Base-by-base conservation (phyloP, 805 yeast genomes). In the Yarrowia deformans region DNA sequence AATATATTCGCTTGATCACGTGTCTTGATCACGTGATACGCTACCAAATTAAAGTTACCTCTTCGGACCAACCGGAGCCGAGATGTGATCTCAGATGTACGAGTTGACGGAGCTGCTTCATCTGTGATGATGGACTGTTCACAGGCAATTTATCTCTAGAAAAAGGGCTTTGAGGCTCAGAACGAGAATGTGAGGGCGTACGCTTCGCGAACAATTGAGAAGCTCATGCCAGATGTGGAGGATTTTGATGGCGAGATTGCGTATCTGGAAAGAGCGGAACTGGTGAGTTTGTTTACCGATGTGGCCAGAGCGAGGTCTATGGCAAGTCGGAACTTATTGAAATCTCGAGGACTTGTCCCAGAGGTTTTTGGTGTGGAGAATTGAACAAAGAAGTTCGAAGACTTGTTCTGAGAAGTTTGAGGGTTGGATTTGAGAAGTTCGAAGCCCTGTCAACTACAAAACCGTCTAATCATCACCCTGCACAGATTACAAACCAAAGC, bases 1-100 rank as follows among this genome's bases (percentile, higher is more conserved):
- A 23, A 23, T 23, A n/a, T n/a, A n/a, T n/a, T n/a, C n/a, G n/a
- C n/a, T n/a, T n/a, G n/a, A n/a, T n/a, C n/a, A n/a, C n/a, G n/a
- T n/a, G n/a, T n/a, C n/a, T n/a, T n/a, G n/a, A n/a, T 42, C 46
- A 42, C 23, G 46, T 42, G 46, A n/a, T n/a, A n/a, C n/a, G n/a
- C n/a, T n/a, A n/a, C n/a, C n/a, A 14, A 4, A 16, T 8, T 9
- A 43, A 43, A 43, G 46, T 43, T 43, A 40, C 16, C 45, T n/a
- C 18, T 18, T 18, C 46, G 46, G 46, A 43, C 46, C 46, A 18
- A 43, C 23, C 46, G 46, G 46, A 18, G 46, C 46, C 46, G 46
- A 43, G 23, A 23, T 4, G 23, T 43, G 46, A 43, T 46, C 52
- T 8, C 52, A 48, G 35, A 29, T 29, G 52, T 48, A 48, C 37